Base-by-base conservation (phyloP, 192 early-diverging fungal species). In the Spinellus fusiger region DNA sequence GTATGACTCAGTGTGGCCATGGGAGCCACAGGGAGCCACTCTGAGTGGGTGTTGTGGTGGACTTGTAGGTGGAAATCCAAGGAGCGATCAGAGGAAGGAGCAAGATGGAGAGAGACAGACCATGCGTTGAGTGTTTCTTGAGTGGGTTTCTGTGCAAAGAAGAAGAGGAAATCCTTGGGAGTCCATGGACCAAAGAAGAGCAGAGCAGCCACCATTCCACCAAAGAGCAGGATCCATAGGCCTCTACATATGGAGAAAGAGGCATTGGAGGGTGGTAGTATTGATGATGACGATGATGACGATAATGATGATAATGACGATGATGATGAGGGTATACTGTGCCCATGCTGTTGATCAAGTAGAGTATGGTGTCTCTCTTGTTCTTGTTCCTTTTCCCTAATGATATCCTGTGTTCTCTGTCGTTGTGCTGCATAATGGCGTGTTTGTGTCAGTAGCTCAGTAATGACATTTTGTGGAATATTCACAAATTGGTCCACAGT, bases 391-490 rank as follows among this genome's bases (percentile, higher is more conserved):
- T 53, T 35, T 18, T 18, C 22, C 23, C 22, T 35, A 27, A 59
- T 59, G 9, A 59, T 32, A 9, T 58, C 56, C 13, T 56, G 64
- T 12, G 32, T 35, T 33, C 32, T 49, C 38, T 59, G 35, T 26
- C 64, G 35, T 26, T 38, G 25, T 5, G 47, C 57, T 0, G 57
- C 57, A 25, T 48, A 20, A 47, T 47, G 40, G 20, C 64, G 49
- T 16, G 64, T 54, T 35, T 57, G 37, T 27, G 53, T 59, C 49
- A 66, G 38, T 35, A 59, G 29, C 27, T 59, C 50, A 25, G 47
- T 59, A 5, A 66, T 52, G 5, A 51, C 57, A 6, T 32, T 44
- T 20, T 60, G 57, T 6, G 59, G 49, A 10, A 66, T 40, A 4
- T 20, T 29, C 20, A 22, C 20, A 49, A 66, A 48, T 26, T 66